Conservation (phyloP, 768 basidiomycete genomes). For the Cystofilobasidium bisporidii region DNA sequence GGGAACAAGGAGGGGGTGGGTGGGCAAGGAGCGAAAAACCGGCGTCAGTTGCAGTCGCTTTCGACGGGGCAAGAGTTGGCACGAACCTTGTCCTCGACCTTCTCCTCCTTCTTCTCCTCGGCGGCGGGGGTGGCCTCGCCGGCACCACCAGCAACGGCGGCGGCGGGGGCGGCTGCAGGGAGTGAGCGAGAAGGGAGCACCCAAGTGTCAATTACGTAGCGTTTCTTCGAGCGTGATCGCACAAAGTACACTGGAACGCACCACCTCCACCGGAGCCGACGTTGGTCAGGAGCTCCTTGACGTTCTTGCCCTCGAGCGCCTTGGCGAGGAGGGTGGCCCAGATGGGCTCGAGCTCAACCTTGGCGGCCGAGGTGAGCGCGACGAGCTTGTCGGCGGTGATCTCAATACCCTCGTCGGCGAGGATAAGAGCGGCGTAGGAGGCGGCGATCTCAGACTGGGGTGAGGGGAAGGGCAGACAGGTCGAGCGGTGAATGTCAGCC, state of each 20-base stretch:
- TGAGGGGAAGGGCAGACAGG: neutral
- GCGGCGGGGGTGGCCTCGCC: slow-evolving; percentile 53
- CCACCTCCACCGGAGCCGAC: slow-evolving; percentile 89
- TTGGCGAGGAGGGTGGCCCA: slow-evolving; percentile 96
- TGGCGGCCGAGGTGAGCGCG: slow-evolving; percentile 72
- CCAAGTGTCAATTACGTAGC: neutral
- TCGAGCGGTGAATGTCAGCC: neutral
- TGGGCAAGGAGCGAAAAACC: no score
- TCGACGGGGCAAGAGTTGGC: no score
- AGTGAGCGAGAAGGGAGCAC: neutral
- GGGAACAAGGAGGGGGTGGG: no score
- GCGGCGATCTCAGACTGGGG: slow-evolving; percentile 65
- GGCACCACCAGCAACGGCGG: slow-evolving; percentile 51
- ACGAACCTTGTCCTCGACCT: no score
- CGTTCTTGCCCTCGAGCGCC: slow-evolving; percentile 94
- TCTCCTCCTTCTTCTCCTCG: slow-evolving; percentile 46
- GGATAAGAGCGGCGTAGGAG: slow-evolving; percentile 94
- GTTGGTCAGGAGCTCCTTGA: slow-evolving; percentile 89
- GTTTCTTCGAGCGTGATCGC: no score
- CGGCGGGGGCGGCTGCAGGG: slow-evolving; percentile 46
- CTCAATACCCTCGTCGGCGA: slow-evolving; percentile 93
- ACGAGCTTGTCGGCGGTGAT: slow-evolving; percentile 95
- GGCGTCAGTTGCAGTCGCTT: no score
- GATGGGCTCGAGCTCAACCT: slow-evolving; percentile 83
- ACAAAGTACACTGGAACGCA: slow-evolving; percentile 5